phyloP scores from a whole-genome alignment of 2,329 filamentous ascomycete genomes.

The Microdochium paspali region DNA sequence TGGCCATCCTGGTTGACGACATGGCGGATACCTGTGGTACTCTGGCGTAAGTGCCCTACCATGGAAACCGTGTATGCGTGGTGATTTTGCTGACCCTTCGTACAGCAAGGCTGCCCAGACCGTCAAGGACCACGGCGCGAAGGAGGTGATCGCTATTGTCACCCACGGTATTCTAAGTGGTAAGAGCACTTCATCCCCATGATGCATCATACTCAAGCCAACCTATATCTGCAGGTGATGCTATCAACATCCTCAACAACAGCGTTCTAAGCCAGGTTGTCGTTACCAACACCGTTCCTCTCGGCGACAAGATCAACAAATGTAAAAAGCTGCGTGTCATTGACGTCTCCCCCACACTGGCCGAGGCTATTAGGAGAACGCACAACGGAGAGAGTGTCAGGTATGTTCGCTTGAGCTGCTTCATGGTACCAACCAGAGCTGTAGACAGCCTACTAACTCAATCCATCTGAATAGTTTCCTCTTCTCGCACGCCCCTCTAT shows the following conservation, averaged over 20 bases:
- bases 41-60: slow-evolving; percentile 12
- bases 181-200: background rate
- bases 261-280: slow-evolving; percentile 62
- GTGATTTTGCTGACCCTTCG: slow-evolving; percentile 32
- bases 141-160: slow-evolving; percentile 86
- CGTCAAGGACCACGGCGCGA: slow-evolving; percentile 77
- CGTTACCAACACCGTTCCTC: slow-evolving; percentile 72
- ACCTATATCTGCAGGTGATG: slow-evolving; percentile 39
- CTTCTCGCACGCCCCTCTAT: slow-evolving; percentile 14
- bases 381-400: slow-evolving; percentile 53
- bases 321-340: slow-evolving; percentile 67
- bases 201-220: background rate
- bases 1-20: slow-evolving; percentile 93
- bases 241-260: slow-evolving; percentile 62
- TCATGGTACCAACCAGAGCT: slow-evolving; percentile 33
- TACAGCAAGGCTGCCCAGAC: slow-evolving; percentile 73
- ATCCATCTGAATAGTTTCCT: slow-evolving; percentile 3
- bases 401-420: slow-evolving; percentile 33
- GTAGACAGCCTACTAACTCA: slow-evolving; percentile 3
- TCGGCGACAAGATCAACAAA: slow-evolving; percentile 61
- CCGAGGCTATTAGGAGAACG: slow-evolving; percentile 47
- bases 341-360: slow-evolving; percentile 64
- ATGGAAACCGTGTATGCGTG: background rate
- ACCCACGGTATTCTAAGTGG: slow-evolving; percentile 74
- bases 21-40: slow-evolving; percentile 97